Percentiles rank a stretch among this genome's conserved stretches.
These are phyloP conservation scores for Boehmeria nivea DNA, from an alignment of 306 rosid species.

Conservation along the genomic window DNA sequence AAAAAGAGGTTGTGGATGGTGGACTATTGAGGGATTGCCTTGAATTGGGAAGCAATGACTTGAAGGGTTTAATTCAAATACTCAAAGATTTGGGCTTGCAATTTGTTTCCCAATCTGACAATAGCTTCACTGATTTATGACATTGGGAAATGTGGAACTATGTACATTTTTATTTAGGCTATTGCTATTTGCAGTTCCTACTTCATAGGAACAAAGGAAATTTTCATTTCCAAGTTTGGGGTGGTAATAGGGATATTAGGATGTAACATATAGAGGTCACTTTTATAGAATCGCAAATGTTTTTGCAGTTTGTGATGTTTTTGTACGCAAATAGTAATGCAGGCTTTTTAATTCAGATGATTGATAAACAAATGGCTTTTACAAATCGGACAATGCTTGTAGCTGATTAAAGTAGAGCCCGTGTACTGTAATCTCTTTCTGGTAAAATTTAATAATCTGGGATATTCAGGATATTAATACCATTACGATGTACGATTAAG, in stretches of 20 bases:
- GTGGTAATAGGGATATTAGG: too few relatives aligned
- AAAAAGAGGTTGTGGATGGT: conserved; percentile 62
- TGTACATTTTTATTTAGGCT: not conserved
- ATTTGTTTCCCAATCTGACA: conserved; percentile 16
- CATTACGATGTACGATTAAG: not conserved
- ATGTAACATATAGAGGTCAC: too few relatives aligned
- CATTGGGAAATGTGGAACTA: not conserved
- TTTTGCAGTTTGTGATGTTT: too few relatives aligned
- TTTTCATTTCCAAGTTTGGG: too few relatives aligned
- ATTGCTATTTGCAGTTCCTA: not conserved
- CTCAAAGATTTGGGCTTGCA: conserved; percentile 52
- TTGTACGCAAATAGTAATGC: too few relatives aligned
- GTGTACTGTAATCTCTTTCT: too few relatives aligned
- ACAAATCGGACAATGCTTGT: too few relatives aligned
- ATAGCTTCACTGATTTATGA: conserved; percentile 1
- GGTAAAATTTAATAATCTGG: too few relatives aligned
- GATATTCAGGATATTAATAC: too few relatives aligned
- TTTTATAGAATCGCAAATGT: too few relatives aligned
- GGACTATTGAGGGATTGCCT: conserved; percentile 73
- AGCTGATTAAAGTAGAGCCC: too few relatives aligned
- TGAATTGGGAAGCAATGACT: conserved; percentile 60
- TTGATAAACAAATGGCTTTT: too few relatives aligned
- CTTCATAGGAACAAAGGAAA: not conserved
- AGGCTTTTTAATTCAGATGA: not conserved
- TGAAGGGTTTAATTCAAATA: conserved; percentile 47